phyloP scores from a whole-genome alignment of 352 stramenopile species.

The Peronospora belbahrii region DNA sequence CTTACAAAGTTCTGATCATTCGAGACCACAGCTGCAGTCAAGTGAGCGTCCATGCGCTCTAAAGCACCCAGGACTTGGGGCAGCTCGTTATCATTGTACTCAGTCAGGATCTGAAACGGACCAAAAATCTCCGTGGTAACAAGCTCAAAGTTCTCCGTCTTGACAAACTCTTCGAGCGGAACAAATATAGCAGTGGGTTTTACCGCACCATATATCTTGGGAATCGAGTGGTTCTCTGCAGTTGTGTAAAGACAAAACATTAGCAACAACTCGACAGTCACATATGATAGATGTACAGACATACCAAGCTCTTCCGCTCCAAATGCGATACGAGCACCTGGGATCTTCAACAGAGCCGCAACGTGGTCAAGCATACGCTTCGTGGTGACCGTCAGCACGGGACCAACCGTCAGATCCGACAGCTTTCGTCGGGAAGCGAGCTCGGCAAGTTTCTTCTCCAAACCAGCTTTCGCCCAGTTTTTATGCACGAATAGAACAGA shows the following conservation, averaged over 20 bases:
- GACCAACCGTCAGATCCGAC: slow-evolving; percentile 93
- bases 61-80: slow-evolving; percentile 87
- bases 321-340: slow-evolving; percentile 91
- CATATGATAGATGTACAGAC: neutral
- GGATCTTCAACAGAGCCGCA: slow-evolving; percentile 87
- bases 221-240: slow-evolving; percentile 91
- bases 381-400: slow-evolving; percentile 95
- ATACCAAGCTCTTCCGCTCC: slow-evolving; percentile 87
- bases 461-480: slow-evolving; percentile 89
- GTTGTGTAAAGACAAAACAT: slow-evolving; percentile 1
- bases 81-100: slow-evolving; percentile 90
- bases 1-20: slow-evolving; percentile 93
- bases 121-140: slow-evolving; percentile 97
- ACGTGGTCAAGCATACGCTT: slow-evolving; percentile 92
- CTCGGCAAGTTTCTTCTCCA: slow-evolving; percentile 90
- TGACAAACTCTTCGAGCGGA: slow-evolving; percentile 92
- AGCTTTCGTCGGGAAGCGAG: slow-evolving; percentile 88
- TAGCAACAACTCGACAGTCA: slow-evolving; percentile 2
- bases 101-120: slow-evolving; percentile 96
- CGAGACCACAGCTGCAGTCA: slow-evolving; percentile 97
- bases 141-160: slow-evolving; percentile 90
- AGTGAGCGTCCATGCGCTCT: slow-evolving; percentile 94
- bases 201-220: slow-evolving; percentile 92
- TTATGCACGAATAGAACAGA: slow-evolving; percentile 98
- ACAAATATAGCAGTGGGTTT: slow-evolving; percentile 97